Conservation (phyloP, 441 rosid species). For the Aquilaria agallochum region DNA sequence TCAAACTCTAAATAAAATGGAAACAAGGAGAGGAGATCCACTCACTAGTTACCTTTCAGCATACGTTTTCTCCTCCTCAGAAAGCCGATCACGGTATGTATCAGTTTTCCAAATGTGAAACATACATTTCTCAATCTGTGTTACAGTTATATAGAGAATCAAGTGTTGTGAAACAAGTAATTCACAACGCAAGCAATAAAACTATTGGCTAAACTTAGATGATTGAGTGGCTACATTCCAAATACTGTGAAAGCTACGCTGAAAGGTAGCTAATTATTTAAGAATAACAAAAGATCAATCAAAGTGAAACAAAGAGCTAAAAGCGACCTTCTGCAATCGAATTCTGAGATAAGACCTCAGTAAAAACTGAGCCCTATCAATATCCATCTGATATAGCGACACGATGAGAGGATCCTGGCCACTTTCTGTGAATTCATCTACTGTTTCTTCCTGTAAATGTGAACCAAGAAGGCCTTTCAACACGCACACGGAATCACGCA, state of each 20-base stretch:
- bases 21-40: not conserved
- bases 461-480: conserved; percentile 5
- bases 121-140: conserved; percentile 80
- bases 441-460: conserved; percentile 59
- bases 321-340: conserved; percentile 71
- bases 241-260: not conserved
- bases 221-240: not conserved
- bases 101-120: conserved; percentile 54
- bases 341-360: conserved; percentile 84
- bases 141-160: conserved; percentile 4
- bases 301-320: not conserved
- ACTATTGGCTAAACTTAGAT: not conserved
- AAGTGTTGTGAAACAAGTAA: conserved; percentile 1
- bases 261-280: not conserved
- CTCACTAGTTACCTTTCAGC: conserved; percentile 45
- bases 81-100: conserved; percentile 46
- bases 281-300: not conserved
- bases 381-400: conserved; percentile 88
- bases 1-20: not conserved
- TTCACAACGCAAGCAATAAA: not conserved
- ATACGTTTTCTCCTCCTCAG: conserved; percentile 55
- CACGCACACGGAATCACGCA: too few relatives aligned
- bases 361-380: conserved; percentile 75
- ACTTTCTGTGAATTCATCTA: conserved; percentile 45
- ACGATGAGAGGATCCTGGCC: conserved; percentile 60